phyloP scores from a whole-genome alignment of 305 asterid genomes.

The Fraxinus angustifolia region DNA sequence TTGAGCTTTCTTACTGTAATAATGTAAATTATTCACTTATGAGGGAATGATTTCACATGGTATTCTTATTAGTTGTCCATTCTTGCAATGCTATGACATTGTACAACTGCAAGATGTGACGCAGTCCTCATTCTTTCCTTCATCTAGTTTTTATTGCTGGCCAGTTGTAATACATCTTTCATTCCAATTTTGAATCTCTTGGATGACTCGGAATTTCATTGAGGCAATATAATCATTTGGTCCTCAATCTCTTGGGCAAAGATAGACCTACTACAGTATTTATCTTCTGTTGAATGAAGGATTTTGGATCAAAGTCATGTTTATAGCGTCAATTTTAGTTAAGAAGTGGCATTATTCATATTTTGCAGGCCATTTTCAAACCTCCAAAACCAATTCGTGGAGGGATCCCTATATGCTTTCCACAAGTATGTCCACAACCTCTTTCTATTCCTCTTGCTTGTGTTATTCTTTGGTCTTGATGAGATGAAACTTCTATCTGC shows the following conservation, averaged over 20 bases:
- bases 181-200: background rate
- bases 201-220: background rate
- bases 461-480: slow-evolving; percentile 22
- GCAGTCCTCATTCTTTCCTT: slow-evolving; percentile 4
- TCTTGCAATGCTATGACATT: slow-evolving; percentile 11
- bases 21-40: background rate
- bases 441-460: slow-evolving; percentile 21
- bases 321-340: background rate
- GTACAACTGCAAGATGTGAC: slow-evolving; percentile 7
- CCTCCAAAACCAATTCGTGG: slow-evolving; percentile 96
- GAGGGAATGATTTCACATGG: slow-evolving; percentile 5
- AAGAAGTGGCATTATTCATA: slow-evolving; percentile 5
- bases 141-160: slow-evolving; percentile 1
- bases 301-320: background rate
- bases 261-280: background rate
- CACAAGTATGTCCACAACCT: slow-evolving; percentile 57
- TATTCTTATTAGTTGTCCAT: background rate
- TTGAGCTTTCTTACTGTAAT: slow-evolving; percentile 5
- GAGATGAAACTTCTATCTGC: slow-evolving; percentile 30
- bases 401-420: slow-evolving; percentile 96
- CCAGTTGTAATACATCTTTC: background rate
- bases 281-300: background rate
- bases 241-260: background rate
- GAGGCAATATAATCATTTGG: background rate
- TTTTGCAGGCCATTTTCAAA: slow-evolving; percentile 62